These are phyloP conservation scores for Aspergillus sclerotialis DNA, from an alignment of 2,329 filamentous ascomycete genomes.

Conservation along the genomic window DNA sequence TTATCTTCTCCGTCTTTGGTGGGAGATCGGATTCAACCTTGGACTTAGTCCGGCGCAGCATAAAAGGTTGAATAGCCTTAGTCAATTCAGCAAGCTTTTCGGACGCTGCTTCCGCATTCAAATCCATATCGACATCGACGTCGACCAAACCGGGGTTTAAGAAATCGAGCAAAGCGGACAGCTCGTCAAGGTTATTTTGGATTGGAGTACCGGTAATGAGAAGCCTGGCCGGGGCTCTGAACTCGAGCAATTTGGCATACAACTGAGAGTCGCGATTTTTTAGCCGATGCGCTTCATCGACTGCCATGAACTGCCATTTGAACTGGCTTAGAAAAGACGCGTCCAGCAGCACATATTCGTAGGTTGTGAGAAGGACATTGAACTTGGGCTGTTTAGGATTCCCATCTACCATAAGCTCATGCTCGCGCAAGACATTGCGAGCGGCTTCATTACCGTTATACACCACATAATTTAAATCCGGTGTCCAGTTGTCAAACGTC, in stretches of 20 bases:
- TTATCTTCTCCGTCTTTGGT: slow-evolving; percentile 97
- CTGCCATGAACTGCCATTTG: slow-evolving; percentile 95
- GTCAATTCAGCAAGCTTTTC: slow-evolving; percentile 82
- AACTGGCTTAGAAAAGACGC: slow-evolving; percentile 77
- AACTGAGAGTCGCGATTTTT: slow-evolving; percentile 96
- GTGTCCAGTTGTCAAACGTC: slow-evolving; percentile 93
- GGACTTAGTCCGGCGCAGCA: slow-evolving; percentile 91
- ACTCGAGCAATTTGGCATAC: slow-evolving; percentile 76
- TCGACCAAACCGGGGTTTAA: slow-evolving; percentile 89
- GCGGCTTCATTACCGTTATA: slow-evolving; percentile 88
- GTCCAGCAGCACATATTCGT: slow-evolving; percentile 90
- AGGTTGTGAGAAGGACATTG: slow-evolving; percentile 94
- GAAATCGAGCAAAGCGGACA: slow-evolving; percentile 91
- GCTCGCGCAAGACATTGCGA: slow-evolving; percentile 78
- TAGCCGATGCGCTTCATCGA: slow-evolving; percentile 92
- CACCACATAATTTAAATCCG: slow-evolving; percentile 92
- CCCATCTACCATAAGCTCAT: slow-evolving; percentile 79
- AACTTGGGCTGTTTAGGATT: slow-evolving; percentile 89
- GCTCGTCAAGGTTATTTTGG: slow-evolving; percentile 90
- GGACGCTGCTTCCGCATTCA: slow-evolving; percentile 72
- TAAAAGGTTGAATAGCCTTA: slow-evolving; percentile 81
- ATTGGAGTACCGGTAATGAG: slow-evolving; percentile 96
- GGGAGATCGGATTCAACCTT: slow-evolving; percentile 95
- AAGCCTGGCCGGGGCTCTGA: slow-evolving; percentile 79
- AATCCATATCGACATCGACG: slow-evolving; percentile 86